Evolutionary conservation across 768 basidiomycete genomes (phyloP).

Genomic region (Russula sp.): DNA sequence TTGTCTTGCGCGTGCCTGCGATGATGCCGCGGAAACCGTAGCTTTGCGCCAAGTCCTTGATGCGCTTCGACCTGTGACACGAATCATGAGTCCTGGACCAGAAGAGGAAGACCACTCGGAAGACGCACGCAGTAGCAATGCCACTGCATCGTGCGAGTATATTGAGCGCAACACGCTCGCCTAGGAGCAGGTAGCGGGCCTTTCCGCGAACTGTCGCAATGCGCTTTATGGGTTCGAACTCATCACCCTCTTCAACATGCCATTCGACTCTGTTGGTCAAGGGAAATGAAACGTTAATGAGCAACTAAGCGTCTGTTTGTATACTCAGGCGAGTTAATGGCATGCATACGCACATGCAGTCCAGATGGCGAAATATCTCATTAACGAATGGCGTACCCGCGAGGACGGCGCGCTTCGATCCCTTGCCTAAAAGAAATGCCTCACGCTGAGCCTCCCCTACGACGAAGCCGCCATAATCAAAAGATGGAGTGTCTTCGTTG

Average conservation of each 20-base stretch:
- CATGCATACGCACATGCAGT: background rate
- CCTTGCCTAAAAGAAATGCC: background rate
- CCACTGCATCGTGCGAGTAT: slow-evolving; percentile 93
- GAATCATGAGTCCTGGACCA: background rate
- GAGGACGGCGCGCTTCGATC: background rate
- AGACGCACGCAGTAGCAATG: slow-evolving; percentile 85
- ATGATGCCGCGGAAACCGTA: slow-evolving; percentile 53
- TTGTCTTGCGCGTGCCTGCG: background rate
- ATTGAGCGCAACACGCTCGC: slow-evolving; percentile 92
- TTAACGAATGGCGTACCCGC: background rate
- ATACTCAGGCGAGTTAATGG: background rate
- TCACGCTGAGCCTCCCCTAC: background rate
- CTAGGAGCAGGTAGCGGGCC: slow-evolving; percentile 79
- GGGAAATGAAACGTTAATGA: background rate
- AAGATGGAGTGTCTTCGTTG: background rate
- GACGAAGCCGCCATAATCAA: background rate
- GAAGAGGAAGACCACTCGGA: slow-evolving; percentile 1
- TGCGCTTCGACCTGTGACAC: slow-evolving; percentile 65
- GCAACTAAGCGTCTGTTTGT: background rate
- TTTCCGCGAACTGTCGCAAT: slow-evolving; percentile 91
- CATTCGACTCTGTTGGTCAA: slow-evolving; percentile 85
- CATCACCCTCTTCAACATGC: slow-evolving; percentile 84
- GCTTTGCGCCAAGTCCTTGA: slow-evolving; percentile 75
- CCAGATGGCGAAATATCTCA: background rate
- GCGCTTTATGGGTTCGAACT: slow-evolving; percentile 75